A percentile compares a stretch with the other conserved stretches of the same genome.
Conservation (phyloP, 176 grass and related monocot genomes). For the Chloris gayana region DNA sequence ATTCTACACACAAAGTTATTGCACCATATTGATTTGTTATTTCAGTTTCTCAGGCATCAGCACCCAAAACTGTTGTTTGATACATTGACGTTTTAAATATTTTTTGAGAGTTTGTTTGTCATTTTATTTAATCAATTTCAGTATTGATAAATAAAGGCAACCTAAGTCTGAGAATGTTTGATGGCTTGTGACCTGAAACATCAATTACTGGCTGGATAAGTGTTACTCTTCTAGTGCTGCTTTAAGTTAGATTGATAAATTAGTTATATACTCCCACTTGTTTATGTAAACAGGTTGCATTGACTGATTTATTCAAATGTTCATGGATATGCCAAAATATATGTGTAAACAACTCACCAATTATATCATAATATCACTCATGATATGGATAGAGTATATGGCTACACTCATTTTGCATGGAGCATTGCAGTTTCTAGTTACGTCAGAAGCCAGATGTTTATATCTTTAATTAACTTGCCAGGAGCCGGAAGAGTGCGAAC, state of each 20-base stretch:
- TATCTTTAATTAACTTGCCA: conserved; percentile 66
- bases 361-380: too few species aligned
- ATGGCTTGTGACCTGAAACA: not conserved
- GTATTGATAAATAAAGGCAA: not conserved
- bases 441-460: conserved; percentile 41
- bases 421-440: conserved; percentile 25
- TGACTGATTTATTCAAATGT: not conserved
- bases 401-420: conserved; percentile 28
- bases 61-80: too few species aligned
- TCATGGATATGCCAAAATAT: not conserved
- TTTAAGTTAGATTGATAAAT: not conserved
- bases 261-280: not conserved
- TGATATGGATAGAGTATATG: not conserved
- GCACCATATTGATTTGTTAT: too few species aligned
- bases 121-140: not conserved
- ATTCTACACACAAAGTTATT: not conserved
- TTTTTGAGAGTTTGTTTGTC: not conserved
- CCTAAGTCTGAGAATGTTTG: not conserved
- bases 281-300: not conserved
- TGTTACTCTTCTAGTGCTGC: not conserved
- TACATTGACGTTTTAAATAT: too few species aligned
- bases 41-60: too few species aligned
- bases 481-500: conserved; percentile 74
- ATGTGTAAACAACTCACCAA: not conserved
- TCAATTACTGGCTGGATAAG: not conserved